Conservation (phyloP, 176 grass and related monocot genomes). For the Tillandsia fasciculata region DNA sequence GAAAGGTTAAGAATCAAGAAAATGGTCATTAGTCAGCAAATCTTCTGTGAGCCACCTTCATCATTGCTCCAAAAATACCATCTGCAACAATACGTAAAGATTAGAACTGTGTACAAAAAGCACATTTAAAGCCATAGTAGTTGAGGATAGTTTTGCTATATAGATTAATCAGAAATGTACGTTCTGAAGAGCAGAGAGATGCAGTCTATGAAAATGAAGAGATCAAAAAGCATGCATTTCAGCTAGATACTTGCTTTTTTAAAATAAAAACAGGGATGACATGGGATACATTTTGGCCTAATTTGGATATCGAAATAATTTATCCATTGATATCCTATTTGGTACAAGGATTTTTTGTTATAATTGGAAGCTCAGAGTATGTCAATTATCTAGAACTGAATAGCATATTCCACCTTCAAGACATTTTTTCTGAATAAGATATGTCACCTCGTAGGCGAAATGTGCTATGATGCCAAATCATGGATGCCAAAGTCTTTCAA, state of each 20-base stretch:
- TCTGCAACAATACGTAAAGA: slow-evolving; percentile 39
- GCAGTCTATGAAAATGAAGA: neutral
- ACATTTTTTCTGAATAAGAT: no score
- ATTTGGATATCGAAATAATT: no score
- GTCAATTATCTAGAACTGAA: no score
- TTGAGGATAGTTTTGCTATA: neutral
- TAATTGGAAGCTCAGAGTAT: no score
- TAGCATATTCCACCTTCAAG: no score
- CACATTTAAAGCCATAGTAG: neutral
- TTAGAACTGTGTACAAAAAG: slow-evolving; percentile 6
- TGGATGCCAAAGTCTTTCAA: no score
- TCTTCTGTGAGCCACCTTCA: slow-evolving; percentile 57
- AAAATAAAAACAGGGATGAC: no score
- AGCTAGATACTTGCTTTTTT: neutral
- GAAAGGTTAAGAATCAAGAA: neutral
- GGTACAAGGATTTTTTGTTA: no score
- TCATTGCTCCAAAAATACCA: slow-evolving; percentile 96
- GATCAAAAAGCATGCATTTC: neutral
- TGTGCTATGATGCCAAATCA: no score
- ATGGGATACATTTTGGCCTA: no score
- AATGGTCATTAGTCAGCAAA: slow-evolving; percentile 10
- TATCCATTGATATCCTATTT: no score
- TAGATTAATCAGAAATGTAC: slow-evolving; percentile 3
- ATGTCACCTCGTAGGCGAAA: no score
- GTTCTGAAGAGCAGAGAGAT: slow-evolving; percentile 5